These are phyloP conservation scores for Populus hybrid DNA, from an alignment of 441 rosid species.

Conservation along the genomic window DNA sequence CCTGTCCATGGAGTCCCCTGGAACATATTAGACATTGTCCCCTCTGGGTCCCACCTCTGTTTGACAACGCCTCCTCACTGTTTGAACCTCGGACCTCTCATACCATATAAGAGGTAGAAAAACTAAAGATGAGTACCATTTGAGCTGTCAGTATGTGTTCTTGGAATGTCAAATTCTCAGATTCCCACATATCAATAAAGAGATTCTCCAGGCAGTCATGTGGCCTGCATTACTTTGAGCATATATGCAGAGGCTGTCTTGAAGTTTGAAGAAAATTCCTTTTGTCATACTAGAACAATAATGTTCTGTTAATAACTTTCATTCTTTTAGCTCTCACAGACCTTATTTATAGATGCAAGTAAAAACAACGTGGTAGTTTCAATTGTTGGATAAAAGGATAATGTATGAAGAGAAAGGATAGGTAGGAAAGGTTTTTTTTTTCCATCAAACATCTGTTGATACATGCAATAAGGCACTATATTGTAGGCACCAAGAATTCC, in stretches of 20 bases:
- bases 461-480: not conserved
- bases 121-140: not conserved
- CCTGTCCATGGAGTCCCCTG: not conserved
- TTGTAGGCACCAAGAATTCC: not conserved
- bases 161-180: not conserved
- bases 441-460: not conserved
- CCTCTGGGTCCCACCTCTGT: not conserved
- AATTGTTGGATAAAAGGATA: not conserved
- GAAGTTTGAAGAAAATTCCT: not conserved
- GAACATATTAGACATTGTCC: not conserved
- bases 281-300: not conserved
- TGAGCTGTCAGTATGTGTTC: not conserved
- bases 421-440: not conserved
- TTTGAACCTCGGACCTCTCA: not conserved
- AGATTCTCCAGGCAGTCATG: not conserved
- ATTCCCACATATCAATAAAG: not conserved
- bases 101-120: not conserved
- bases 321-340: not conserved
- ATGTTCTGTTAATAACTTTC: not conserved
- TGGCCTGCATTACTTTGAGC: not conserved
- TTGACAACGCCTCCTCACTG: not conserved
- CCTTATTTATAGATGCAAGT: not conserved
- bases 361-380: not conserved
- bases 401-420: not conserved
- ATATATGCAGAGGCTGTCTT: not conserved